Base-by-base conservation (phyloP, 1,284 basidiomycete genomes). In the Coniophora puteana region DNA sequence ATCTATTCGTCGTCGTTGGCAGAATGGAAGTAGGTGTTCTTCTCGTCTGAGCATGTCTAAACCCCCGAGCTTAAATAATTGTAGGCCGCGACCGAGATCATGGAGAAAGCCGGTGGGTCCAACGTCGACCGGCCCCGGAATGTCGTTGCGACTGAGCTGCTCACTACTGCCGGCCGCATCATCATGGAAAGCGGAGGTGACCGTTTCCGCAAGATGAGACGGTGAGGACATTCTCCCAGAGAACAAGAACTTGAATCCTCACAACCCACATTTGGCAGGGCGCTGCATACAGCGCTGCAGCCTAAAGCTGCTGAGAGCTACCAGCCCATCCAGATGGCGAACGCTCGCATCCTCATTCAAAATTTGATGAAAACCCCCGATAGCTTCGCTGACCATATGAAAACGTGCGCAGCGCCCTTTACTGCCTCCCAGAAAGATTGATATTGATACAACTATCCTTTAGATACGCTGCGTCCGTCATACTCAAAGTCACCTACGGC, bases 401-500 rank as follows among this genome's bases (percentile, higher is more conserved):
- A 48, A n/a, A 1, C 68, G 71, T 26, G 53, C 52, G 3, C 63
- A 57, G 40, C 52, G 60, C 21, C 34, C 12, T 22, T 28, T 33
- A 12, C 8, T 1, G 12, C 14, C 29, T 2, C 18, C 11, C 20
- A 16, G 8, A 8, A 34, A 7, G 20, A n/a, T 14, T 41, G 1
- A 20, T 5, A 27, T 17, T 16, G 17, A 20, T 27, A 26, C 14
- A 41, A 4, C 4, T 14, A 24, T 20, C 25, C 20, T 16, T 12
- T 40, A 68, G 71, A 39, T 74, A 69, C 36, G 69, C 72, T 1
- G 71, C 72, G 5, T 66, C 66, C 5, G 61, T 76, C n/a, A 66
- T 74, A 25, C 57, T 76, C 43, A 61, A 63, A 17, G 51, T 76
- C 42, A 71, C 69, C 3, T 76, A 76, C 43, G 74, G 74, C 4